Percentiles rank a stretch among this genome's conserved stretches.
Evolutionary conservation across 2,329 filamentous ascomycete genomes (phyloP).

Genomic region (Arthroderma uncinatum): DNA sequence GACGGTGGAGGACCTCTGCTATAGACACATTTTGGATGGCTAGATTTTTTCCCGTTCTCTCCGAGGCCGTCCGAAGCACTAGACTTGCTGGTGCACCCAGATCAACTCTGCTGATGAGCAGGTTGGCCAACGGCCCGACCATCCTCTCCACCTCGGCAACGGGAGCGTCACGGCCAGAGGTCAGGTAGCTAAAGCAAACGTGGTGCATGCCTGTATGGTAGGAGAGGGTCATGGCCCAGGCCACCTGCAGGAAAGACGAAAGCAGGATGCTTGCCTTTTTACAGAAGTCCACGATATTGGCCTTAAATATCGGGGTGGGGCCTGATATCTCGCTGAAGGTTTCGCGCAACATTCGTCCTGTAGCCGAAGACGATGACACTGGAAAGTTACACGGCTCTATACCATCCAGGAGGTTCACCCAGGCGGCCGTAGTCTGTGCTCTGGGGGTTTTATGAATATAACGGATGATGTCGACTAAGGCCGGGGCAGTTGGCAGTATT

Average conservation of each 20-base stretch:
- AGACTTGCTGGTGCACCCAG: conserved; percentile 33
- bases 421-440: conserved; percentile 13
- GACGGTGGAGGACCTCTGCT: conserved; percentile 37
- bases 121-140: conserved; percentile 34
- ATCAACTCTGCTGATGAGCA: conserved; percentile 30
- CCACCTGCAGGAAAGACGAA: conserved; percentile 41
- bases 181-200: conserved; percentile 45
- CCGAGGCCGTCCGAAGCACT: conserved; percentile 47
- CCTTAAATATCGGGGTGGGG: not conserved
- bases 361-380: too few species aligned
- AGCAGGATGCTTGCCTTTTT: conserved; percentile 26
- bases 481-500: conserved; percentile 16
- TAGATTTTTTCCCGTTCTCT: conserved; percentile 46
- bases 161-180: conserved; percentile 44
- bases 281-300: conserved; percentile 7
- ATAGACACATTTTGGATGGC: conserved; percentile 49
- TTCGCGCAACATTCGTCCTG: not conserved
- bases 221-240: conserved; percentile 43
- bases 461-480: conserved; percentile 29
- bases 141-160: conserved; percentile 40
- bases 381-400: conserved; percentile 17
- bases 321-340: not conserved
- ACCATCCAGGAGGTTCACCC: conserved; percentile 17
- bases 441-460: conserved; percentile 18
- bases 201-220: conserved; percentile 38